Conservation (phyloP, 768 basidiomycete species). For the Lactarius indigo region DNA sequence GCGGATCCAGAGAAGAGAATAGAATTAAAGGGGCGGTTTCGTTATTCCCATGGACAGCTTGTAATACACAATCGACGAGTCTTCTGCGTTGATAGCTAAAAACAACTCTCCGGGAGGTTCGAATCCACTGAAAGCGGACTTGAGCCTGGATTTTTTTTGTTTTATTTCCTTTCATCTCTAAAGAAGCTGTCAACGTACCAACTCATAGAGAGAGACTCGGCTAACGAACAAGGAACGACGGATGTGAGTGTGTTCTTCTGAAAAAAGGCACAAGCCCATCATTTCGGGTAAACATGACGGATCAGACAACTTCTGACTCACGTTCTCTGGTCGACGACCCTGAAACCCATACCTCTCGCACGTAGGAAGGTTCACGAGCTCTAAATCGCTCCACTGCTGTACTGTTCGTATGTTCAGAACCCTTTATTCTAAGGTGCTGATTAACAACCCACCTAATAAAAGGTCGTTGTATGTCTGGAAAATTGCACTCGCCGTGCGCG, state of each 20-base stretch:
- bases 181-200: slow-evolving; percentile 19
- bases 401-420: not conserved
- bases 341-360: slow-evolving; percentile 19
- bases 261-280: not conserved
- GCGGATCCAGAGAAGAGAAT: no score
- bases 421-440: not conserved
- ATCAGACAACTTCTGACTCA: not conserved
- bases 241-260: not conserved
- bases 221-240: slow-evolving; percentile 20
- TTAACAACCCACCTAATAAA: slow-evolving; percentile 9
- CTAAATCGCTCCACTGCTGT: slow-evolving; percentile 22
- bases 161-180: not conserved
- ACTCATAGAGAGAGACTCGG: slow-evolving; percentile 15
- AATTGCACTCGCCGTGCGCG: slow-evolving; percentile 9
- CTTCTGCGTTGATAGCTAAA: not conserved
- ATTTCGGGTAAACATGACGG: not conserved
- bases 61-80: slow-evolving; percentile 23
- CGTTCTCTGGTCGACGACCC: slow-evolving; percentile 15
- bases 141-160: slow-evolving; percentile 10
- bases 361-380: slow-evolving; percentile 18
- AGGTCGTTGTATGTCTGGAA: slow-evolving; percentile 26
- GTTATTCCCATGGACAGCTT: slow-evolving; percentile 8
- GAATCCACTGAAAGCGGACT: not conserved
- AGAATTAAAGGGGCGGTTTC: not conserved
- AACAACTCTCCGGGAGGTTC: slow-evolving; percentile 4